Conservation (phyloP, 2,329 filamentous ascomycete species). For the Endothia cerciana region DNA sequence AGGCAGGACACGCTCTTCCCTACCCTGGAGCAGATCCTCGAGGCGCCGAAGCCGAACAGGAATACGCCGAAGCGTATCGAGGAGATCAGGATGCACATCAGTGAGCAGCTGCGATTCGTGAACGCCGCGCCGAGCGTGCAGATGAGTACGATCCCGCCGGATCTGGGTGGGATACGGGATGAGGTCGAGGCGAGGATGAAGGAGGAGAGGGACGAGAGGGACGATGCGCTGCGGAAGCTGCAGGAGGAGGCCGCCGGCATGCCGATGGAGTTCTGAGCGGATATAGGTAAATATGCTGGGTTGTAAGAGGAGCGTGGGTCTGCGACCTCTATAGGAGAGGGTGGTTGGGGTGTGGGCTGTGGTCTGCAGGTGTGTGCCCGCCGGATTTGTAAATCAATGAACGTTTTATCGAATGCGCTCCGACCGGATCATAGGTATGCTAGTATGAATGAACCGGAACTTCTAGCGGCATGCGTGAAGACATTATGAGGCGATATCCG, state of each 20-base stretch:
- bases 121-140: constrained; percentile 85
- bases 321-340: not conserved
- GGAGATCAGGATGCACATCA: constrained; percentile 76
- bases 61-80: constrained; percentile 77
- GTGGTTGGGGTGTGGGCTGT: not conserved
- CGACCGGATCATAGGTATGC: not conserved
- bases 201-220: constrained; percentile 64
- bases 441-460: no score
- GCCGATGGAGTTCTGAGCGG: constrained; percentile 54
- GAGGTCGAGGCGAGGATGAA: constrained; percentile 70
- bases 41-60: constrained; percentile 74
- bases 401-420: not conserved
- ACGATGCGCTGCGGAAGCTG: constrained; percentile 56
- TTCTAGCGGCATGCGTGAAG: not conserved
- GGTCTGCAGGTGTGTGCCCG: not conserved
- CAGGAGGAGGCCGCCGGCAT: constrained; percentile 62
- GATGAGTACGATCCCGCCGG: constrained; percentile 77
- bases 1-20: constrained; percentile 87
- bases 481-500: not conserved
- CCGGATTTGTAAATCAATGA: not conserved
- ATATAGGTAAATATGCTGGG: not conserved
- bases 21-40: constrained; percentile 72
- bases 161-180: constrained; percentile 69
- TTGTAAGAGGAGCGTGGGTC: not conserved
- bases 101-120: constrained; percentile 86